Conservation (phyloP, 108 stramenopile genomes). For the Cyclotella atomus region DNA sequence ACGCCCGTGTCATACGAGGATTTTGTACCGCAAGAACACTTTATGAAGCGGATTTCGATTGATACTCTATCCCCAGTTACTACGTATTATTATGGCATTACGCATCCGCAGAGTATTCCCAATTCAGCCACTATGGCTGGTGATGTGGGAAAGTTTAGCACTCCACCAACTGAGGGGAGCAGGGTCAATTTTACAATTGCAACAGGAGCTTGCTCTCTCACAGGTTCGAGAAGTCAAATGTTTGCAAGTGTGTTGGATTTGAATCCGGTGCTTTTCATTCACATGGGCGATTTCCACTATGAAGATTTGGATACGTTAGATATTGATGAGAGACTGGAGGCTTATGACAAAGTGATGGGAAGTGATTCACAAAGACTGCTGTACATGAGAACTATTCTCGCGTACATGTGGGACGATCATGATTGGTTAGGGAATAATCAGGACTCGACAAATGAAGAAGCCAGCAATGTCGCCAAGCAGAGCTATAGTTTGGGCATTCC, state of each 20-base stretch:
- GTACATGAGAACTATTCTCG: constrained; percentile 44
- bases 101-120: constrained; percentile 32
- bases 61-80: constrained; percentile 27
- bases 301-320: constrained; percentile 50
- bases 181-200: constrained; percentile 60
- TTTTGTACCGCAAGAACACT: constrained; percentile 23
- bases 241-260: constrained; percentile 45
- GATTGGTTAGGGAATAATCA: constrained; percentile 62
- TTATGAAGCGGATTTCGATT: constrained; percentile 14
- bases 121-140: constrained; percentile 38
- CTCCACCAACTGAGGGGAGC: constrained; percentile 43
- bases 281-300: constrained; percentile 66
- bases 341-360: constrained; percentile 58
- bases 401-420: constrained; percentile 72
- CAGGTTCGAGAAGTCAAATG: constrained; percentile 40
- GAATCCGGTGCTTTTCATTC: constrained; percentile 54
- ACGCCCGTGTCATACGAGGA: constrained; percentile 38
- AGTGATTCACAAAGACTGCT: constrained; percentile 45
- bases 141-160: constrained; percentile 43
- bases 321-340: constrained; percentile 46
- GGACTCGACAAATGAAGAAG: constrained; percentile 33
- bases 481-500: constrained; percentile 51
- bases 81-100: constrained; percentile 44
- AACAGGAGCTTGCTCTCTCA: constrained; percentile 51
- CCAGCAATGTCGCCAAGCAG: constrained; percentile 34